Percentiles rank a stretch among this genome's conserved stretches.
Conservation (phyloP, 2,329 filamentous ascomycete species). For the Colletotrichum shisoi region DNA sequence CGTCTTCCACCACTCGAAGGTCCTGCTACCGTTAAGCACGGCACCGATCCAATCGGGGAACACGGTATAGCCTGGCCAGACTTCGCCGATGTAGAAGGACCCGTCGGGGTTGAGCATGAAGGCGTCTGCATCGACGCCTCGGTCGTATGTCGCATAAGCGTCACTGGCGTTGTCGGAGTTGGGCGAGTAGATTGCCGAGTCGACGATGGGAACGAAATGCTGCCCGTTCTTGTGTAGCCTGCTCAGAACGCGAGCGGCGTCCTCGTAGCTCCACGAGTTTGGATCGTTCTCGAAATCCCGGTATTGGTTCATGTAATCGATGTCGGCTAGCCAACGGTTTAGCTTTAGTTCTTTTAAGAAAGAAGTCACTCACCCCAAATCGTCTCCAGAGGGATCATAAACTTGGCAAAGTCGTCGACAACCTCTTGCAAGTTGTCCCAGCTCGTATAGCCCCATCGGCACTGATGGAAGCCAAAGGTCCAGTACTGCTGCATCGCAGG, state of each 20-base stretch:
- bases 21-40: slow-evolving; percentile 67
- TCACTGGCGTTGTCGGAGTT: slow-evolving; percentile 69
- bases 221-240: slow-evolving; percentile 70
- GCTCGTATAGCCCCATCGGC: slow-evolving; percentile 81
- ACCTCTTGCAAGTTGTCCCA: slow-evolving; percentile 73
- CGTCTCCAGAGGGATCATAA: slow-evolving; percentile 74
- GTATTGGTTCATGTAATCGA: slow-evolving; percentile 73
- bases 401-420: slow-evolving; percentile 69
- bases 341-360: neutral
- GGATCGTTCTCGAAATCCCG: slow-evolving; percentile 70
- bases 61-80: slow-evolving; percentile 77
- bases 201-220: slow-evolving; percentile 78
- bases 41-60: slow-evolving; percentile 76
- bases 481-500: slow-evolving; percentile 84
- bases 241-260: slow-evolving; percentile 67
- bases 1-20: slow-evolving; percentile 72
- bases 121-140: slow-evolving; percentile 64
- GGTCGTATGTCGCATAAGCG: slow-evolving; percentile 67
- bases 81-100: slow-evolving; percentile 65
- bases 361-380: slow-evolving; percentile 62
- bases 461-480: slow-evolving; percentile 83
- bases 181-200: slow-evolving; percentile 74
- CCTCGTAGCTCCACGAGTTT: slow-evolving; percentile 62
- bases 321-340: slow-evolving; percentile 62
- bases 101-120: slow-evolving; percentile 67